These are phyloP conservation scores for Chaetomium strumarium DNA, from an alignment of 2,329 filamentous ascomycete species.

Conservation along the genomic window DNA sequence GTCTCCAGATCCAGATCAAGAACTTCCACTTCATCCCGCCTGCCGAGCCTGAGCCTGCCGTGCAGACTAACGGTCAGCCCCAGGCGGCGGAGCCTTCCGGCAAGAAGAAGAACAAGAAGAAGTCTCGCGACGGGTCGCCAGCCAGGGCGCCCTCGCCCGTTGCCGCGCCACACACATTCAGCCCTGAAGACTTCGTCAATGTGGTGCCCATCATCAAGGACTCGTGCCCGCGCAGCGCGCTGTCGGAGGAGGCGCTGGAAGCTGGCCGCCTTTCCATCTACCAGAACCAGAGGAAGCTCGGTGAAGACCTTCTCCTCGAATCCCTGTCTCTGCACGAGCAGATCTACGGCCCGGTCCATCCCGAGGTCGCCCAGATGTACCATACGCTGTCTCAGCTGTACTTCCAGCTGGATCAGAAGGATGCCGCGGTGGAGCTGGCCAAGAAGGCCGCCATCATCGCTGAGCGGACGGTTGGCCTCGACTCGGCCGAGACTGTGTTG, in stretches of 20 bases:
- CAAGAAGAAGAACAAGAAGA: slow-evolving; percentile 60
- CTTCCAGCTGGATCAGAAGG: slow-evolving; percentile 97
- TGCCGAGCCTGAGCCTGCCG: slow-evolving; percentile 22
- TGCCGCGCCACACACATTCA: slow-evolving; percentile 56
- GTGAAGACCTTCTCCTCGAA: slow-evolving; percentile 92
- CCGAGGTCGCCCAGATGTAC: slow-evolving; percentile 92
- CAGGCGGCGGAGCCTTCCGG: slow-evolving; percentile 30
- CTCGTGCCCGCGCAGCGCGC: slow-evolving; percentile 78
- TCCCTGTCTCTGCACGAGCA: slow-evolving; percentile 95
- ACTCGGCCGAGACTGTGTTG: slow-evolving; percentile 87
- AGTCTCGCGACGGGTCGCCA: slow-evolving; percentile 48
- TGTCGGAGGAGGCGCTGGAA: slow-evolving; percentile 93
- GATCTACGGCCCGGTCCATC: slow-evolving; percentile 95
- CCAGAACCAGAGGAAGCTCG: slow-evolving; percentile 91
- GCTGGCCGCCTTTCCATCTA: slow-evolving; percentile 94
- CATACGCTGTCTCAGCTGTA: slow-evolving; percentile 93
- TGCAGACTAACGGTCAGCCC: slow-evolving; percentile 35
- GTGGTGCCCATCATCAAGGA: slow-evolving; percentile 94
- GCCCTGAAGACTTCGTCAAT: slow-evolving; percentile 80
- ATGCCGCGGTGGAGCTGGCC: slow-evolving; percentile 87
- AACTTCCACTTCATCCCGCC: slow-evolving; percentile 56
- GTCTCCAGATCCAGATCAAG: slow-evolving; percentile 78
- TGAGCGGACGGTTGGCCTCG: slow-evolving; percentile 87
- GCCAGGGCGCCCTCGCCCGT: slow-evolving; percentile 39
- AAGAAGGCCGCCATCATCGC: slow-evolving; percentile 95